Evolutionary conservation across 176 grass and related monocot species (phyloP).

Genomic region (Neostapfia colusana): DNA sequence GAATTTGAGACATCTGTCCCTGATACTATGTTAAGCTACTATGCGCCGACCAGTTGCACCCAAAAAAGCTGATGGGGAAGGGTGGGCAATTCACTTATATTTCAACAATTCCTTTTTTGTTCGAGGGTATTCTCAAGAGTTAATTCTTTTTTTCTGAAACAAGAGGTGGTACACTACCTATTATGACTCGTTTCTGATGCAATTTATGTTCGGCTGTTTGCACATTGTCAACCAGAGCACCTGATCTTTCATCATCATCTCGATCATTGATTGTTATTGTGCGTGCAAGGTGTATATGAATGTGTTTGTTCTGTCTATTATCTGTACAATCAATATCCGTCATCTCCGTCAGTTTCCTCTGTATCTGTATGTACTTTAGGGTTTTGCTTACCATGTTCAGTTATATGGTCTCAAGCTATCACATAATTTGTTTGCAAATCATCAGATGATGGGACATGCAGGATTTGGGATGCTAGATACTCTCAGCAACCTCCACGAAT

Average conservation of each 20-base stretch:
- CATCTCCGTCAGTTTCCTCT: neutral
- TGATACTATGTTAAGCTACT: too few relatives aligned
- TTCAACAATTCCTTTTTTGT: neutral
- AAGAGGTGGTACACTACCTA: too few relatives aligned
- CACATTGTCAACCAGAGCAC: neutral
- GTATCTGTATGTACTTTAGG: neutral
- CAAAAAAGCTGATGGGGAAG: too few relatives aligned
- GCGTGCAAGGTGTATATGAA: neutral
- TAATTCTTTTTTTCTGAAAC: neutral
- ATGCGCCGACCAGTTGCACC: too few relatives aligned
- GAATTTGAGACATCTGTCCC: too few relatives aligned
- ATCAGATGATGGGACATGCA: conserved; percentile 98
- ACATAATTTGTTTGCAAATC: conserved; percentile 62
- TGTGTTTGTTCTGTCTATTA: neutral
- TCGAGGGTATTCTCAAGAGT: neutral
- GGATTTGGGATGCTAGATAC: conserved; percentile 92
- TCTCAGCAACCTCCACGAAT: conserved; percentile 69
- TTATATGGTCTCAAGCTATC: conserved; percentile 17
- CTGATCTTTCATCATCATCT: neutral
- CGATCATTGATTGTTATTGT: neutral
- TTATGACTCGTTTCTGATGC: neutral
- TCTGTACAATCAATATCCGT: neutral
- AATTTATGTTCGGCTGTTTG: neutral
- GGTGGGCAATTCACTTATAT: too few relatives aligned
- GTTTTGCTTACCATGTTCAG: neutral